A percentile compares a stretch with the other conserved stretches of the same genome.
These are phyloP conservation scores for Afroboletus lepidellus DNA, from an alignment of 1,284 basidiomycete species.

Conservation along the genomic window DNA sequence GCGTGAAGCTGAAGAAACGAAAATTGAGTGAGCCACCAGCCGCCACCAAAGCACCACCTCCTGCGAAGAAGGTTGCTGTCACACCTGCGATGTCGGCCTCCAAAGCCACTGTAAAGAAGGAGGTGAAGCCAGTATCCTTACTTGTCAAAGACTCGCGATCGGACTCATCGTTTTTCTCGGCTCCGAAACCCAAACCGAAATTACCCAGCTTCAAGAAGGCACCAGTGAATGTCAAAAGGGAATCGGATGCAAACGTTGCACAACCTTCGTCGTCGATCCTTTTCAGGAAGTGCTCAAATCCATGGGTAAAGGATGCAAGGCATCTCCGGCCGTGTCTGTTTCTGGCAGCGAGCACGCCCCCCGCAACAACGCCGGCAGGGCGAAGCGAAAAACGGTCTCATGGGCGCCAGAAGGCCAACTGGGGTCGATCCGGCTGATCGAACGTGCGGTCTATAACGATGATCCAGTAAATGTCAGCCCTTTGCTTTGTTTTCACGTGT, in stretches of 20 bases:
- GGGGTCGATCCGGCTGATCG: slow-evolving; percentile 72
- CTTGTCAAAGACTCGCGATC: slow-evolving; percentile 73
- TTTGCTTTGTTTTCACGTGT: slow-evolving; percentile 41
- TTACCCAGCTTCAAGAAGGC: slow-evolving; percentile 81
- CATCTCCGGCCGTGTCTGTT: slow-evolving; percentile 47
- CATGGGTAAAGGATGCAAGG: slow-evolving; percentile 60
- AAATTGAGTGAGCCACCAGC: slow-evolving; percentile 53
- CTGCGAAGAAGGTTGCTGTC: slow-evolving; percentile 63
- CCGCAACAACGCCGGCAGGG: slow-evolving; percentile 46
- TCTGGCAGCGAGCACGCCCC: slow-evolving; percentile 33
- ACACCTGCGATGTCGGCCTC: slow-evolving; percentile 38
- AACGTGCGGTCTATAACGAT: slow-evolving; percentile 81
- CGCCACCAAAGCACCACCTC: slow-evolving; percentile 49
- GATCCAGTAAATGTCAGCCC: slow-evolving; percentile 76
- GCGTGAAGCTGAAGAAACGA: slow-evolving; percentile 68
- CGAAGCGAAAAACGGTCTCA: slow-evolving; percentile 68
- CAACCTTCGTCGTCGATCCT: slow-evolving; percentile 73
- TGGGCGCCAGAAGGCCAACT: slow-evolving; percentile 74
- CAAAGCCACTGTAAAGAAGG: slow-evolving; percentile 42
- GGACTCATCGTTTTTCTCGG: slow-evolving; percentile 82
- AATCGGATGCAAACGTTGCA: slow-evolving; percentile 58
- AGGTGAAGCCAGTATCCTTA: slow-evolving; percentile 39
- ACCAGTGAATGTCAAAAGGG: slow-evolving; percentile 49
- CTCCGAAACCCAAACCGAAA: slow-evolving; percentile 76
- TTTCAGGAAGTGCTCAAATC: slow-evolving; percentile 78